phyloP scores from a whole-genome alignment of 2,329 filamentous ascomycete species.

The Drechslera avenae region DNA sequence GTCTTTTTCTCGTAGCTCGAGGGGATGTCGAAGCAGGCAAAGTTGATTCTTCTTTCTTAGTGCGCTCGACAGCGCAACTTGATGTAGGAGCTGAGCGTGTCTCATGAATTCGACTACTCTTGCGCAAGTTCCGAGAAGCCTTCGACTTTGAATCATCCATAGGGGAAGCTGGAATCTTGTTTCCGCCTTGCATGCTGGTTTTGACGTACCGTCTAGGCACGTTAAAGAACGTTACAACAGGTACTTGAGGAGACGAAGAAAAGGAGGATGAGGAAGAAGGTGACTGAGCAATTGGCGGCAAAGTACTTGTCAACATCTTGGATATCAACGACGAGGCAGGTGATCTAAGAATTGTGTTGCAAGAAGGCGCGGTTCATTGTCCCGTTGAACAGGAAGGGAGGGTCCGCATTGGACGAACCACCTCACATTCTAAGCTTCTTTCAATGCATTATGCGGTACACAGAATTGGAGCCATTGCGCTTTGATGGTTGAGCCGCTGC shows the following conservation, averaged over 20 bases:
- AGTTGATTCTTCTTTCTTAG: conserved; percentile 25
- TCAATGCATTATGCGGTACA: conserved; percentile 40
- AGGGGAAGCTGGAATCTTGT: conserved; percentile 18
- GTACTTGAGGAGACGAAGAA: too few species aligned
- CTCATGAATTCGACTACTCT: conserved; percentile 37
- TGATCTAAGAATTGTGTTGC: conserved; percentile 38
- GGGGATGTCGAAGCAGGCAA: conserved; percentile 26
- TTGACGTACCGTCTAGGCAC: conserved; percentile 44
- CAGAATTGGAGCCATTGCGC: conserved; percentile 21
- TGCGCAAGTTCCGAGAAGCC: conserved; percentile 30
- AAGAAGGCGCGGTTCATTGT: conserved; percentile 44
- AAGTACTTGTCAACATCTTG: conserved; percentile 43
- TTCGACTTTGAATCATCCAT: conserved; percentile 34
- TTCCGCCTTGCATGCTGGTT: conserved; percentile 38
- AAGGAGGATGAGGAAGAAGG: conserved; percentile 22
- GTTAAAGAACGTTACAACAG: conserved; percentile 43
- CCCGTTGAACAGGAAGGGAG: conserved; percentile 34
- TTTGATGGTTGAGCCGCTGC: conserved; percentile 29
- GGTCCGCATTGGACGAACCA: conserved; percentile 28
- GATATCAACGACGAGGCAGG: conserved; percentile 28
- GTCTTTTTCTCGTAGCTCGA: conserved; percentile 32
- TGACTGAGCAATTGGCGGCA: conserved; percentile 40
- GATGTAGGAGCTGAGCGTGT: conserved; percentile 29
- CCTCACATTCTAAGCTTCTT: conserved; percentile 35
- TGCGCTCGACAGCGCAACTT: conserved; percentile 16